Evolutionary conservation across 768 basidiomycete genomes (phyloP).

Genomic region (Russula virescens): DNA sequence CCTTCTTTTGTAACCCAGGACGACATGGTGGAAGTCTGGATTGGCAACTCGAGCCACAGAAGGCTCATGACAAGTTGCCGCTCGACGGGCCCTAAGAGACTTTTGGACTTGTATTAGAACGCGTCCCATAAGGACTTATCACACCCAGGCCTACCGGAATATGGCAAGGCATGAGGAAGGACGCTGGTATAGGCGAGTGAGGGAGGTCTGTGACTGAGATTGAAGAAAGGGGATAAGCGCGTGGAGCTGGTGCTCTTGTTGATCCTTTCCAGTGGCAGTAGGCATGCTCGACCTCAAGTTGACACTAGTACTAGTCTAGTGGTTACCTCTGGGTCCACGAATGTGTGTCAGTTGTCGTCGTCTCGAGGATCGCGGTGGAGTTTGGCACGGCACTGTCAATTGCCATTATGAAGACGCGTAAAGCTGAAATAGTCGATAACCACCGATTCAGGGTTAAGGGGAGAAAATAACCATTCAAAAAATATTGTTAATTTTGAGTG

Average conservation of each 20-base stretch:
- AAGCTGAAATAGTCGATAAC: no score
- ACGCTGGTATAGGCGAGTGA: constrained; percentile 74
- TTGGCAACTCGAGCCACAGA: constrained; percentile 79
- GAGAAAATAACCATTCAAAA: no score
- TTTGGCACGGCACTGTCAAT: no score
- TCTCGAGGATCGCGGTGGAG: neutral
- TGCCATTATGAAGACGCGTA: no score
- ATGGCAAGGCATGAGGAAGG: constrained; percentile 89
- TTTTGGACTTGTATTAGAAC: constrained; percentile 29
- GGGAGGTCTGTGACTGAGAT: constrained; percentile 68
- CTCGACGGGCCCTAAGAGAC: constrained; percentile 71
- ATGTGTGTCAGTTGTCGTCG: neutral
- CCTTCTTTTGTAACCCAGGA: constrained; percentile 73
- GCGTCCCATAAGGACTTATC: neutral
- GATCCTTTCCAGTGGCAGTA: constrained; percentile 8
- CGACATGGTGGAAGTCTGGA: constrained; percentile 57
- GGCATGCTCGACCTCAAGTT: constrained; percentile 5
- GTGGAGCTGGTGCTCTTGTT: constrained; percentile 34
- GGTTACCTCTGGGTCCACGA: neutral
- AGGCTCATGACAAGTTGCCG: constrained; percentile 84
- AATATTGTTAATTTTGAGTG: no score
- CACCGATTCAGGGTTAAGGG: no score
- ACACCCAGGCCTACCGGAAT: constrained; percentile 54
- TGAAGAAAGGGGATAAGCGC: constrained; percentile 74
- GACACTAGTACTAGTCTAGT: neutral